Percentiles rank a stretch among this genome's conserved stretches.
These are phyloP conservation scores for Nannochloris sp. DNA, from an alignment of 139 green algal genomes.

Conservation along the genomic window DNA sequence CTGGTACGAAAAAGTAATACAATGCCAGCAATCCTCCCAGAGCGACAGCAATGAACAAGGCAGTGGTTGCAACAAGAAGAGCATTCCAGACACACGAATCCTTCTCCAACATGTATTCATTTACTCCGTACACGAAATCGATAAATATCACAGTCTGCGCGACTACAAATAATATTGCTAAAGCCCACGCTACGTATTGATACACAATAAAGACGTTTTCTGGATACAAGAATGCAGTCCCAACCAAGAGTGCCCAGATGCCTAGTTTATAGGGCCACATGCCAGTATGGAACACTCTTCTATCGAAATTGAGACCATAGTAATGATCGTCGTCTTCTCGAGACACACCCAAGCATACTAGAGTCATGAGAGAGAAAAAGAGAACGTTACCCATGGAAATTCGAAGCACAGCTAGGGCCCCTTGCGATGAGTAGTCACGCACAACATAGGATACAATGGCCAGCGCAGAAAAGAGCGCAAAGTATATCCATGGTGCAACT, in stretches of 20 bases:
- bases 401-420: slow-evolving; percentile 54
- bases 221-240: slow-evolving; percentile 55
- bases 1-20: slow-evolving; percentile 49
- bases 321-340: not conserved
- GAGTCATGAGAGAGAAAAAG: slow-evolving; percentile 53
- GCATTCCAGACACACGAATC: slow-evolving; percentile 26
- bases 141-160: slow-evolving; percentile 68
- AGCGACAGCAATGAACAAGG: slow-evolving; percentile 27
- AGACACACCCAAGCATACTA: slow-evolving; percentile 44
- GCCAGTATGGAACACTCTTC: slow-evolving; percentile 45
- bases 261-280: slow-evolving; percentile 39
- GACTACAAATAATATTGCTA: slow-evolving; percentile 64
- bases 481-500: slow-evolving; percentile 47
- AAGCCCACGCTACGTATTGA: slow-evolving; percentile 39
- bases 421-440: slow-evolving; percentile 52
- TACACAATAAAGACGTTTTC: slow-evolving; percentile 40
- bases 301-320: slow-evolving; percentile 11
- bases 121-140: slow-evolving; percentile 54
- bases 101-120: slow-evolving; percentile 43
- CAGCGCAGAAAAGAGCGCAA: slow-evolving; percentile 33
- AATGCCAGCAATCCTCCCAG: slow-evolving; percentile 46
- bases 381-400: slow-evolving; percentile 65
- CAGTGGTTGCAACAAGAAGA: slow-evolving; percentile 33
- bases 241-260: slow-evolving; percentile 41
- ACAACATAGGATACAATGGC: slow-evolving; percentile 46